Base-by-base conservation (phyloP, 176 grass and related monocot genomes). In the Oropetium thomaeum region DNA sequence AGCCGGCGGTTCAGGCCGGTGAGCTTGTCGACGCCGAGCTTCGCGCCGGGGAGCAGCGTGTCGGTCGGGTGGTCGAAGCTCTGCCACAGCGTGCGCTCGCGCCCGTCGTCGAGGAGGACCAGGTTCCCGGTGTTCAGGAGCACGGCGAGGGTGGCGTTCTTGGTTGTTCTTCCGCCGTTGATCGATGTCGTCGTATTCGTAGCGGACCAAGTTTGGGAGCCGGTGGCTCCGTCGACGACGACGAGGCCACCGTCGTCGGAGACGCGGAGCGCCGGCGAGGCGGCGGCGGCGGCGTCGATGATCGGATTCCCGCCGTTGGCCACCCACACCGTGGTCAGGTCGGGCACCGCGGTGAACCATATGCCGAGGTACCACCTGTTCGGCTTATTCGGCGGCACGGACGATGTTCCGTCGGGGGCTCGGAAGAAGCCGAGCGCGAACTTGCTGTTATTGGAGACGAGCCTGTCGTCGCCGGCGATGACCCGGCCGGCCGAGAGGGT, bases 351-450 rank as follows among this genome's bases (percentile, higher is more conserved):
- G 14, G 55, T 75, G 78, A 87, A 91, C 89, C 89, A 88, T 54
- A 91, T 57, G 25, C 67, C 82, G 1, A 91, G 67, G 85, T 71
- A 85, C 85, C 79, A 85, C 33, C 13, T 73, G 15, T 65, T 10
- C 8, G 37, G 27, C n/a, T n/a, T n/a, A n/a, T n/a, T n/a, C 40
- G 53, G 26, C 13, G 2, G 12, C 5, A n/a, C 38, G 12, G 70
- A 34, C 45, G 15, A 17, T 32, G 23, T 53, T 17, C 13, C 4
- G 48, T 17, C 41, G 13, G 22, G 77, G 7, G 23, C 40, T 8
- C 1, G 15, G 85, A 87, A 91, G 85, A 91, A 87, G 17, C 84
- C 76, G 48, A 90, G 88, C 13, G 65, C 37, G 58, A 90, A 90
- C 57, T 73, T 87, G 26, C 60, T 45, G 42, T 28, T 74, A 62